These are phyloP conservation scores for Colletotrichum graminicola DNA, from an alignment of 2,329 filamentous ascomycete species.

Conservation along the genomic window DNA sequence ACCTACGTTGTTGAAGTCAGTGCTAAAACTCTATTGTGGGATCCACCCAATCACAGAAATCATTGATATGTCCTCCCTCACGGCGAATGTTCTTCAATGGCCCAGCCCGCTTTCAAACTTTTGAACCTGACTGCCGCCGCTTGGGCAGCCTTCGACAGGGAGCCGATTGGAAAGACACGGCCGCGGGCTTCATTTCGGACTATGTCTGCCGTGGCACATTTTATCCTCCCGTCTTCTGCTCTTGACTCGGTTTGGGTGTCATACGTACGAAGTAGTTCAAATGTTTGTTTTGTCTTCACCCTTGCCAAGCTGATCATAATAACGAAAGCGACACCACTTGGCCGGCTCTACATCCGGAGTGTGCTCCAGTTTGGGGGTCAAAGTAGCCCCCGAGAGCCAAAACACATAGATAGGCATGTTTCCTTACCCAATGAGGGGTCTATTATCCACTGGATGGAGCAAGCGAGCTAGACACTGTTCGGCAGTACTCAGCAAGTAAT, in stretches of 20 bases:
- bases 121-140: conserved; percentile 39
- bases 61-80: no score
- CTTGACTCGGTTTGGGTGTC: no score
- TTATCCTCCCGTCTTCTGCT: no score
- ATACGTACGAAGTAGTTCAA: no score
- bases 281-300: no score
- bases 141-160: conserved; percentile 38
- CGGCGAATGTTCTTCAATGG: no score
- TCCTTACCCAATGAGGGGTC: no score
- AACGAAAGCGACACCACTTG: no score
- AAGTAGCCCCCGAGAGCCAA: background rate
- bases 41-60: no score
- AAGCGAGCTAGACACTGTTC: background rate
- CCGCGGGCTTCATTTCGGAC: conserved; percentile 8
- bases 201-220: conserved; percentile 12
- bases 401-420: background rate
- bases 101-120: conserved; percentile 25
- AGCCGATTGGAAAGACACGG: conserved; percentile 6
- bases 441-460: background rate
- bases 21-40: no score
- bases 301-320: background rate
- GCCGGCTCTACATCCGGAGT: background rate
- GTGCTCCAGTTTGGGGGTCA: background rate
- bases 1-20: no score
- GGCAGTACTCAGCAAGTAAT: background rate